Percentiles rank a stretch among this genome's conserved stretches.
phyloP scores from a whole-genome alignment of 176 grass and related monocot species.

The Eleusine indica region DNA sequence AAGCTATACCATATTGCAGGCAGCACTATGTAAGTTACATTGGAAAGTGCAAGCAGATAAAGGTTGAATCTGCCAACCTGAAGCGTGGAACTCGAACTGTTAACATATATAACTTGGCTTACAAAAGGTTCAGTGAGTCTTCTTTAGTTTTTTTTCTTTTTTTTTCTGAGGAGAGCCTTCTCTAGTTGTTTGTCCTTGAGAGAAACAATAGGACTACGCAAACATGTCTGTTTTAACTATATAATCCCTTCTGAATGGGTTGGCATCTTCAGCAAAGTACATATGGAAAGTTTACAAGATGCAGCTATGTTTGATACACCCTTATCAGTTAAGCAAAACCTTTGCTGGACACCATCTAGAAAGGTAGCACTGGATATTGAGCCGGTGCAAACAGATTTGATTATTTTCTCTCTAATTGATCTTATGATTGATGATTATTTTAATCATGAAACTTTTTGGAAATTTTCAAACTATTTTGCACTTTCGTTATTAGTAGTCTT shows the following conservation, averaged over 20 bases:
- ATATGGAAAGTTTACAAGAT: background rate
- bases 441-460: background rate
- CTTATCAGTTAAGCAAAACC: background rate
- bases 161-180: background rate
- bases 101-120: conserved; percentile 25
- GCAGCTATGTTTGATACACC: background rate
- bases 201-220: background rate
- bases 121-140: background rate
- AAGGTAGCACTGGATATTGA: too few species aligned
- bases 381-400: too few species aligned
- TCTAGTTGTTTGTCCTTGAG: conserved; percentile 10
- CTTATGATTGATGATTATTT: background rate
- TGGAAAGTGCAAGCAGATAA: conserved; percentile 10
- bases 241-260: background rate
- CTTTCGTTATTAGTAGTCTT: background rate
- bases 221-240: background rate
- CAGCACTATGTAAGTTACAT: background rate
- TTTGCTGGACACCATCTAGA: background rate
- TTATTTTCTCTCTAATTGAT: background rate
- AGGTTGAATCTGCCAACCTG: conserved; percentile 30
- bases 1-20: background rate
- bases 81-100: conserved; percentile 14
- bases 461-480: background rate
- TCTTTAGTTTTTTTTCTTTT: too few species aligned
- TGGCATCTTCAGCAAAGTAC: conserved; percentile 18